phyloP scores from a whole-genome alignment of 345 rosid genomes.

The Ceriops zippeliana region DNA sequence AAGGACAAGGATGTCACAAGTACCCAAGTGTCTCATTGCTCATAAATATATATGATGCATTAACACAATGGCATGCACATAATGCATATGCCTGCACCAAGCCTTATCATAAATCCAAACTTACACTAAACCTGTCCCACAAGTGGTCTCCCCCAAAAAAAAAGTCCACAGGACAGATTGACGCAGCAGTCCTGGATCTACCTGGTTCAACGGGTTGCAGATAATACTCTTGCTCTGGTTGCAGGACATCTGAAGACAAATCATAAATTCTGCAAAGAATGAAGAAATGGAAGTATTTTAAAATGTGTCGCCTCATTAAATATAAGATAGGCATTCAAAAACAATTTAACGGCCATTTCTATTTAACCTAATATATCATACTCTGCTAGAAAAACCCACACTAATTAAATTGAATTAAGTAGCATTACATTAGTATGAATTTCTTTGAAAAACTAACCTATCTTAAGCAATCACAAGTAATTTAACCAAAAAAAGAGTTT shows the following conservation, averaged over 20 bases:
- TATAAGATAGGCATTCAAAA: neutral
- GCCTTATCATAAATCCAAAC: slow-evolving; percentile 25
- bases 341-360: neutral
- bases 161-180: slow-evolving; percentile 81
- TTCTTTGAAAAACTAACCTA: too few species aligned
- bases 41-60: slow-evolving; percentile 1
- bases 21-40: neutral
- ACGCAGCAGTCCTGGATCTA: slow-evolving; percentile 64
- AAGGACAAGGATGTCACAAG: neutral
- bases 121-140: slow-evolving; percentile 95
- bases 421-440: too few species aligned
- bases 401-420: too few species aligned
- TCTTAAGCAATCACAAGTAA: neutral
- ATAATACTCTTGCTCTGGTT: slow-evolving; percentile 94
- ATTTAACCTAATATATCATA: too few species aligned
- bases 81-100: neutral
- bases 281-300: slow-evolving; percentile 11
- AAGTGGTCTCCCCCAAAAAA: slow-evolving; percentile 87
- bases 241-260: slow-evolving; percentile 63
- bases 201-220: slow-evolving; percentile 89
- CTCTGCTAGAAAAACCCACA: too few species aligned
- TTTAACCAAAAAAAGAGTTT: neutral
- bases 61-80: neutral
- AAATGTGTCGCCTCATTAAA: neutral
- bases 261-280: slow-evolving; percentile 62